Evolutionary conservation across 2,329 filamentous ascomycete genomes (phyloP).

Genomic region (Colletotrichum sp.): DNA sequence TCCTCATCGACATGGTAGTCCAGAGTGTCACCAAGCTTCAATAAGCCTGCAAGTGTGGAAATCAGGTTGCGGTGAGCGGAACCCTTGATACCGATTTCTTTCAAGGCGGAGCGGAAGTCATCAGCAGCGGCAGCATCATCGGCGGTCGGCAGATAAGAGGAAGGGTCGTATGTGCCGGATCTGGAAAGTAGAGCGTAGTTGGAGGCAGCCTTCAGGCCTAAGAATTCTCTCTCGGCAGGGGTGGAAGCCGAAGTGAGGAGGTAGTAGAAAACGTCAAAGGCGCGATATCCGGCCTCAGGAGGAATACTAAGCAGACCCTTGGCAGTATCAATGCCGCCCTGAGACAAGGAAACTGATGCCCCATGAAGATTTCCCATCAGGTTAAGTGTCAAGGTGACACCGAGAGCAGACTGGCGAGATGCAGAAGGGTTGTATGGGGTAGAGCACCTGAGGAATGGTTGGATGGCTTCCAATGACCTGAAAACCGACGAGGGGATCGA

Average conservation of each 20-base stretch:
- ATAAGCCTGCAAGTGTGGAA: conserved; percentile 80
- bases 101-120: conserved; percentile 86
- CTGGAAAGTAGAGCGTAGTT: conserved; percentile 80
- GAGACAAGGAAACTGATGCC: conserved; percentile 78
- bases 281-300: conserved; percentile 79
- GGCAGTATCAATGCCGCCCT: conserved; percentile 84
- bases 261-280: conserved; percentile 98
- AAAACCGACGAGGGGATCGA: conserved; percentile 77
- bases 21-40: conserved; percentile 91
- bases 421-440: conserved; percentile 90
- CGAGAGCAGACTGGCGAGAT: conserved; percentile 79
- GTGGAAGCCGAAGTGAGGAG: conserved; percentile 91
- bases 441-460: conserved; percentile 85
- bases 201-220: conserved; percentile 79
- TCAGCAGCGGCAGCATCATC: conserved; percentile 93
- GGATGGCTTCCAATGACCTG: conserved; percentile 79
- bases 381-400: conserved; percentile 81
- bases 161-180: conserved; percentile 85
- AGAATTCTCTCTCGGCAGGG: conserved; percentile 84
- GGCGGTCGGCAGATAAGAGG: conserved; percentile 86
- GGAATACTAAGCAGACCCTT: conserved; percentile 84
- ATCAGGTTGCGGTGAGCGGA: conserved; percentile 81
- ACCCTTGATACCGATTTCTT: conserved; percentile 93
- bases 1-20: conserved; percentile 87
- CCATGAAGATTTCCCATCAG: conserved; percentile 79